Evolutionary conservation across 1,139 yeast genomes (phyloP).

Genomic region (Hyphopichia buzzinii): DNA sequence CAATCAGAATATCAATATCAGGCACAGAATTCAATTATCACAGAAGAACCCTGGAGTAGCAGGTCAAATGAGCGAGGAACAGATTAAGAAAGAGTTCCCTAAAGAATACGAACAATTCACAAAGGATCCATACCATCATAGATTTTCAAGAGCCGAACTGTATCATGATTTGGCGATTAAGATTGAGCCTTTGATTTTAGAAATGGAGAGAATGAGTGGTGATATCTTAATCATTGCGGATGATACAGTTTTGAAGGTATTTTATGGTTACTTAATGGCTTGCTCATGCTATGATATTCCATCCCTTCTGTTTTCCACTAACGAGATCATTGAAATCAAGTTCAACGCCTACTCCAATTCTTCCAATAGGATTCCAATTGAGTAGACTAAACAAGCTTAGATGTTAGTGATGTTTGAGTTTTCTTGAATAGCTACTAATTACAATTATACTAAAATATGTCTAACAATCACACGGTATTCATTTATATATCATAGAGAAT

Average conservation of each 20-base stretch:
- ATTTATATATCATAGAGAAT: too few species aligned
- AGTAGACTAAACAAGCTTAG: slow-evolving; percentile 10
- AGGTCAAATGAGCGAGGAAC: slow-evolving; percentile 62
- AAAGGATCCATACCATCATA: slow-evolving; percentile 86
- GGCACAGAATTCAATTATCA: slow-evolving; percentile 78
- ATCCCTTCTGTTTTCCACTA: slow-evolving; percentile 66
- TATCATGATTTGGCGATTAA: slow-evolving; percentile 95
- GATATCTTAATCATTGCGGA: slow-evolving; percentile 91
- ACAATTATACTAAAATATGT: slow-evolving; percentile 1
- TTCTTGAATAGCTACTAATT: slow-evolving; percentile 1
- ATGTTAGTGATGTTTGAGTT: background rate
- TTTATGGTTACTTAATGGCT: slow-evolving; percentile 94
- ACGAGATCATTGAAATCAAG: slow-evolving; percentile 82
- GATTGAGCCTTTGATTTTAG: slow-evolving; percentile 88
- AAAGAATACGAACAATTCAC: slow-evolving; percentile 64
- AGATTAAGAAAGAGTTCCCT: slow-evolving; percentile 61
- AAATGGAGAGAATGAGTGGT: slow-evolving; percentile 87
- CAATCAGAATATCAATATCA: slow-evolving; percentile 55
- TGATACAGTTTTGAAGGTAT: slow-evolving; percentile 81
- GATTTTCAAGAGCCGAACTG: slow-evolving; percentile 90
- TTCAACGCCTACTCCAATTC: slow-evolving; percentile 85
- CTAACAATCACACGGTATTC: slow-evolving; percentile 3
- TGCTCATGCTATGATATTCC: slow-evolving; percentile 87
- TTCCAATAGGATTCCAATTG: slow-evolving; percentile 49
- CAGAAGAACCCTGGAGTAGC: slow-evolving; percentile 91